Percentiles rank a stretch among this genome's conserved stretches.
phyloP scores from a whole-genome alignment of 2,329 filamentous ascomycete genomes.

The Grosmannia serpens region DNA sequence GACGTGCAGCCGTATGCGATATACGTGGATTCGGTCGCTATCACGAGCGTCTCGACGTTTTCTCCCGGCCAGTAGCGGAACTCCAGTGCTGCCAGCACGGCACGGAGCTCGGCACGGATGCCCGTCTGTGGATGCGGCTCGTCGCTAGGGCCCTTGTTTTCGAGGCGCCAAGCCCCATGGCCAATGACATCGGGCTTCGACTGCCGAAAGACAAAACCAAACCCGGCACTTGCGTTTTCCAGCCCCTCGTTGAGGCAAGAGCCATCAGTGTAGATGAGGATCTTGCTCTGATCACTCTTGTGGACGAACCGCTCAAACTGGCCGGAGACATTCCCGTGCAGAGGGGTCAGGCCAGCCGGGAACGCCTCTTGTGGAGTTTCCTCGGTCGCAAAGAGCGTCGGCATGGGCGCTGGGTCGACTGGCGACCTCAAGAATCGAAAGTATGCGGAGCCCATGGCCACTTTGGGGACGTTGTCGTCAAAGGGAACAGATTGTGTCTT shows the following conservation, averaged over 20 bases:
- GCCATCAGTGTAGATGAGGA: conserved; percentile 18
- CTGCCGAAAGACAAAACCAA: conserved; percentile 15
- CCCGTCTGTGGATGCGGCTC: conserved; percentile 24
- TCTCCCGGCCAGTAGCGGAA: conserved; percentile 28
- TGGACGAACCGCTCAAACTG: neutral
- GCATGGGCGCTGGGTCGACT: no score
- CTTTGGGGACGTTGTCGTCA: no score
- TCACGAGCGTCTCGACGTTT: conserved; percentile 27
- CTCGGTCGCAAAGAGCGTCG: no score
- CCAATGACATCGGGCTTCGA: conserved; percentile 12
- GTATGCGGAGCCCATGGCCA: no score
- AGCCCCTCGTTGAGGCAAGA: conserved; percentile 24
- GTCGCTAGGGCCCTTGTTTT: conserved; percentile 23
- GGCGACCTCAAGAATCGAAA: no score
- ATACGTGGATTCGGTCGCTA: conserved; percentile 36
- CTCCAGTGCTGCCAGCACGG: conserved; percentile 31
- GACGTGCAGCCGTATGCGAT: conserved; percentile 28
- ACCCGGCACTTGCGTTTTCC: conserved; percentile 14
- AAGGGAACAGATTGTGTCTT: no score
- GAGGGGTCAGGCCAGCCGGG: no score
- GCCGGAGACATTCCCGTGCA: no score
- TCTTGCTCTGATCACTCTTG: neutral
- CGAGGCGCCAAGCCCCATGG: conserved; percentile 16
- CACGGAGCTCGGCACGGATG: conserved; percentile 35
- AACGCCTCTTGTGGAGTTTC: no score